Evolutionary conservation across 495 filamentous ascomycete genomes (phyloP).

Genomic region (Xylaria sp.): DNA sequence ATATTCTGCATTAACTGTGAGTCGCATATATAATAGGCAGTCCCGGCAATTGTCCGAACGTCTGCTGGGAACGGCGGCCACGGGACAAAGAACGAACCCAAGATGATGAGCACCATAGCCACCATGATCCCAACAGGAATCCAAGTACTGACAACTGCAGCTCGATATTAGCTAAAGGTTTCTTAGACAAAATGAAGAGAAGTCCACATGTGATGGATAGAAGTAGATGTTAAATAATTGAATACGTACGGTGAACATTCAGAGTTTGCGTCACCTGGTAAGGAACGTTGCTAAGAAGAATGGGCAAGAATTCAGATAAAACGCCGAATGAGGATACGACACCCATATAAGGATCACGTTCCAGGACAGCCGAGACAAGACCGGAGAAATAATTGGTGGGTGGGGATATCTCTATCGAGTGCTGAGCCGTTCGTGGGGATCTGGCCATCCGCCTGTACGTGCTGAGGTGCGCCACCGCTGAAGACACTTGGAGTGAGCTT

Average conservation of each 20-base stretch:
- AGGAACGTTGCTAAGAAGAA: slow-evolving; percentile 50
- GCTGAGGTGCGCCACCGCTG: slow-evolving; percentile 36
- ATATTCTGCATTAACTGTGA: slow-evolving; percentile 35
- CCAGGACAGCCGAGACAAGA: slow-evolving; percentile 42
- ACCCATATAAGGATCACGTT: slow-evolving; percentile 40
- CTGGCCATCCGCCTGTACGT: slow-evolving; percentile 42
- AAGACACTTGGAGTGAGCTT: slow-evolving; percentile 8
- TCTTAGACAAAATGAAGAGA: neutral
- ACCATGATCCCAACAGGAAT: slow-evolving; percentile 43
- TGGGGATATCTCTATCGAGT: slow-evolving; percentile 46
- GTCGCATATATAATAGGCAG: slow-evolving; percentile 45
- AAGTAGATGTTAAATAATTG: slow-evolving; percentile 11
- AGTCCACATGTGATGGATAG: slow-evolving; percentile 12
- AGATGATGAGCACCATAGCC: slow-evolving; percentile 45
- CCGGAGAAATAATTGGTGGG: slow-evolving; percentile 46
- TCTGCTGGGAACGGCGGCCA: slow-evolving; percentile 45
- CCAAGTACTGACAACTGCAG: slow-evolving; percentile 41
- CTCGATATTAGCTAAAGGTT: slow-evolving; percentile 2
- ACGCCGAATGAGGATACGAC: slow-evolving; percentile 43
- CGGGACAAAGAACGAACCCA: slow-evolving; percentile 38
- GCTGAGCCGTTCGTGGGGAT: slow-evolving; percentile 34
- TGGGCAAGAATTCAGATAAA: slow-evolving; percentile 48
- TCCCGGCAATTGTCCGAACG: slow-evolving; percentile 39
- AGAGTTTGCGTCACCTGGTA: slow-evolving; percentile 46
- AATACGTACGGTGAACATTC: slow-evolving; percentile 35